These are phyloP conservation scores for Epichloe sibirici DNA, from an alignment of 2,329 filamentous ascomycete species.

Conservation along the genomic window DNA sequence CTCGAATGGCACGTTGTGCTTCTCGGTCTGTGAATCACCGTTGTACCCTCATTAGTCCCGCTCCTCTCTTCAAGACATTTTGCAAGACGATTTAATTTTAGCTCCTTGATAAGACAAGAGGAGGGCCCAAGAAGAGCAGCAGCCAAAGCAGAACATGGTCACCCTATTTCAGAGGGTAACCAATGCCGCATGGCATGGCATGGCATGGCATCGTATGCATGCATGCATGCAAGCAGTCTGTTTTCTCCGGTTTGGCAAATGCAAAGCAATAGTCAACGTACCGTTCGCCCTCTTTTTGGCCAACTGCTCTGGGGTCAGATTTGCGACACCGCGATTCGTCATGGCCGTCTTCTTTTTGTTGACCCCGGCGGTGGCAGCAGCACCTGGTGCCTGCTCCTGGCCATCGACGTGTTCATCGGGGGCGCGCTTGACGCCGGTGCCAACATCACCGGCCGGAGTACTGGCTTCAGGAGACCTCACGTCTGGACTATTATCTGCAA, in stretches of 20 bases:
- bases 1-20: conserved; percentile 72
- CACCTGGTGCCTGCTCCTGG: conserved; percentile 1
- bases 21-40: conserved; percentile 52
- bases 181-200: no score
- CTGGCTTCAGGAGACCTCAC: neutral
- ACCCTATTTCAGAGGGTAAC: no score
- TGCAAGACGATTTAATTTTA: no score
- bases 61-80: neutral
- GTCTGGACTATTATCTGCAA: conserved; percentile 1
- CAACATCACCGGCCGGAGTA: neutral
- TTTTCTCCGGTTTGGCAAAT: neutral
- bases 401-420: neutral
- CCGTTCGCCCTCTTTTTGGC: conserved; percentile 52
- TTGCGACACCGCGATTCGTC: conserved; percentile 40
- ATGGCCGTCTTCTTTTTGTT: conserved; percentile 33
- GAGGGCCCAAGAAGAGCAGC: no score
- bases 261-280: conserved; percentile 19
- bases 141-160: no score
- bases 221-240: no score
- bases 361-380: conserved; percentile 9
- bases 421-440: conserved; percentile 2
- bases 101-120: no score
- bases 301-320: conserved; percentile 62
- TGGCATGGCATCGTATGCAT: no score
- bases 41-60: neutral